Evolutionary conservation across 345 rosid genomes (phyloP), one percentile per base, ranked within the genome.

Genomic region (Trapa bicornis): DNA sequence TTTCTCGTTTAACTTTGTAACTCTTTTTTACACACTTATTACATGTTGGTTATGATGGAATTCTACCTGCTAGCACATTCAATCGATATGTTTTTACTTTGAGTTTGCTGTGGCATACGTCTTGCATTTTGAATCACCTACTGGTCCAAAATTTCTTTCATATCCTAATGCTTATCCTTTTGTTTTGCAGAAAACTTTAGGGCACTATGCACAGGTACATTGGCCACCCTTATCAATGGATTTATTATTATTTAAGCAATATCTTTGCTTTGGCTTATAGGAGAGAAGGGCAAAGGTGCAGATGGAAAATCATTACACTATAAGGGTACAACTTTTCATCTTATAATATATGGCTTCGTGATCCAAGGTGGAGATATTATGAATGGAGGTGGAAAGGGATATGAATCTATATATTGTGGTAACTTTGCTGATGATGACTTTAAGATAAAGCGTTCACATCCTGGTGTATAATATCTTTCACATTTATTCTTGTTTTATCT

Each of bases 361-460:
- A 80, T 89, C 75, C 99, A 94, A 83, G 99, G 99, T 48, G 99
- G 99, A 65, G 97, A 94, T 73, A 75, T 94, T 29, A 79, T 82
- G 73, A 50, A 37, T 61, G 81, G 91, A 65, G 91, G 87, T 80
- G 97, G 99, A 29, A 89, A 68, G 79, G 96, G 97, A 66, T 75
- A 71, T 4, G 89, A 87, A 47, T 94, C 97, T 11, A 88, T 87
- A 32, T 91, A 89, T 47, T 93, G 96, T 37, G 87, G 95, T 72
- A 71, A 77, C 41, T 94, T 94, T 70, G 78, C 85, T n/a, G 99
- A 94, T 29, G 99, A 94, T 73, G 89, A 89, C 76, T 89, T 94
- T 53, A 89, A 85, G 89, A 79, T 80, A 67, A 91, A 89, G 65
- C 87, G 91, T 74, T 84, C 92, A 61, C 96, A 84, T 52, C 82